Evolutionary conservation across 2,329 filamentous ascomycete genomes (phyloP), one percentile per base, ranked within the genome.

Genomic region (Diaporthe vexans): DNA sequence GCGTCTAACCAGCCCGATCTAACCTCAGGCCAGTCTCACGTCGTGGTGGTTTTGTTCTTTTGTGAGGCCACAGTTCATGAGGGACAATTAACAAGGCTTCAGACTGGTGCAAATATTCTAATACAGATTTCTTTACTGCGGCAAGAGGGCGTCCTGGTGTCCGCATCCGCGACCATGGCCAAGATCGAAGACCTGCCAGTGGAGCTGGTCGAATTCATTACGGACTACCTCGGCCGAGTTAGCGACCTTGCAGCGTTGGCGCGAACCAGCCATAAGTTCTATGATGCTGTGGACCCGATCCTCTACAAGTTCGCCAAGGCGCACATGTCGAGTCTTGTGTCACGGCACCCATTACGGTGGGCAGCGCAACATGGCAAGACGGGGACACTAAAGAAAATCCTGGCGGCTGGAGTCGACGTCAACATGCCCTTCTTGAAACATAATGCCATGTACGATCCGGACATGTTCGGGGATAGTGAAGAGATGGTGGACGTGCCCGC

Each of bases 161-260:
- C 17, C 29, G 19, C 17, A 35, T 24, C 2, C 2, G 48, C 51
- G 2, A 24, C 8, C 19, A 73, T 73, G 71, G 43, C 61, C 9
- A 59, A 24, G 43, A 73, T 73, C 54, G 52, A 37, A 24, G 76
- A 75, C 4, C 75, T 81, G 6, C 79, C 80, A 21, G 76, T 76
- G 40, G 80, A 81, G 75, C 76, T 81, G 21, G 43, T 81, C 13
- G 73, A 76, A 19, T 77, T 78, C n/a, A 74, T 81, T 35, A 73
- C 78, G 46, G 74, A 78, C 19, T 73, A 78, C 56, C 78, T 81
- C 65, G 72, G 76, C 46, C 63, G 67, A 19, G 71, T 76, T 24
- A 26, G 70, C 15, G 80, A 81, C 58, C 71, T 80, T 24, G 77
- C 79, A 4, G 73, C 80, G 1, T 74, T 81, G n/a, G 78, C 79